phyloP scores from a whole-genome alignment of 1,284 basidiomycete species.

The Cerrena zonata region DNA sequence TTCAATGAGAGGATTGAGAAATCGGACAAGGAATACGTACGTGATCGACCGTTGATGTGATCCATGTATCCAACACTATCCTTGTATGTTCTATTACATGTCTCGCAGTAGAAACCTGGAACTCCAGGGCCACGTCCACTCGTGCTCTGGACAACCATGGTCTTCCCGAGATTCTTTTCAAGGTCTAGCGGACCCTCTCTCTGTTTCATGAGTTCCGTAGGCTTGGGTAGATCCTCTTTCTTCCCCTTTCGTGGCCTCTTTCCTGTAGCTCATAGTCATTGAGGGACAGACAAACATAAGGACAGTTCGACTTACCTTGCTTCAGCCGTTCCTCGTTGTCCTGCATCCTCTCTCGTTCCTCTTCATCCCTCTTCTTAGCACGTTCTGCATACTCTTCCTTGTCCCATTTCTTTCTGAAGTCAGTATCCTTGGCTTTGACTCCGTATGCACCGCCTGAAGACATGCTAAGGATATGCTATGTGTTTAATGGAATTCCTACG shows the following conservation, averaged over 20 bases:
- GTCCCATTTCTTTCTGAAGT: constrained; percentile 82
- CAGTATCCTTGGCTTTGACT: constrained; percentile 62
- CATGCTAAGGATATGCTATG: no score
- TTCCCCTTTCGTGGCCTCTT: constrained; percentile 69
- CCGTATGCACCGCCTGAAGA: constrained; percentile 56
- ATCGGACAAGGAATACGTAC: constrained; percentile 47
- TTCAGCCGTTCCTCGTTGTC: constrained; percentile 79
- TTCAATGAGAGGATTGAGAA: constrained; percentile 2
- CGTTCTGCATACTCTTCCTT: constrained; percentile 77
- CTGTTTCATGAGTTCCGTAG: constrained; percentile 83
- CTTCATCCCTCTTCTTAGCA: constrained; percentile 68
- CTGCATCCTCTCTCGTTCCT: constrained; percentile 76
- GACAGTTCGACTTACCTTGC: constrained; percentile 52
- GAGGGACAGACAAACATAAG: neutral
- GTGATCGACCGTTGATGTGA: constrained; percentile 90
- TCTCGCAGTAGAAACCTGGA: constrained; percentile 88
- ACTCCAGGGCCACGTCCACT: constrained; percentile 78
- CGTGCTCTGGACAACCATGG: constrained; percentile 82
- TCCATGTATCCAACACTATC: constrained; percentile 91
- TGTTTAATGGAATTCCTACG: no score
- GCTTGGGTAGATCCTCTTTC: constrained; percentile 73
- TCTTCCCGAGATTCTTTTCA: constrained; percentile 88
- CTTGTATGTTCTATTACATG: constrained; percentile 87
- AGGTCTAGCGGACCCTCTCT: constrained; percentile 78
- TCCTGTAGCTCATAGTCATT: constrained; percentile 41